Evolutionary conservation across 768 basidiomycete genomes (phyloP).

Genomic region (Boletales sp.): DNA sequence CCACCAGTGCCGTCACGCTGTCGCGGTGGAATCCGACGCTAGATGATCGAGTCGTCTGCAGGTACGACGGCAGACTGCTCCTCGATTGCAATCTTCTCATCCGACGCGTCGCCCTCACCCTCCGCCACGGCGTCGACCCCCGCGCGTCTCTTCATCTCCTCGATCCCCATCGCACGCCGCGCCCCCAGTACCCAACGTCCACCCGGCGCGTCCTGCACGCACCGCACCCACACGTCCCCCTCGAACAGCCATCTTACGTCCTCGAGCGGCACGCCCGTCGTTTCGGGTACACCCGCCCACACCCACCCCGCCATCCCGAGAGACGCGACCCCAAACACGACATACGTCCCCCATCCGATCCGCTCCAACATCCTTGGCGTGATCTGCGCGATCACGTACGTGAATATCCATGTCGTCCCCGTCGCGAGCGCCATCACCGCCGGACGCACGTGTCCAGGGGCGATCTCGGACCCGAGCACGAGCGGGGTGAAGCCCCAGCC

Average conservation of each 20-base stretch:
- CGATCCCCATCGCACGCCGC: constrained; percentile 23
- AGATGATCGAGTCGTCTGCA: background rate
- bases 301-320: constrained; percentile 31
- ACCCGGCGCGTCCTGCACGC: constrained; percentile 32
- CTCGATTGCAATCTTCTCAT: background rate
- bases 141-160: constrained; percentile 19
- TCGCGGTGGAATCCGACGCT: too few relatives aligned
- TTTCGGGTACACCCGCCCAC: constrained; percentile 39
- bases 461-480: constrained; percentile 33
- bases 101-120: background rate
- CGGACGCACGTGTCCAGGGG: constrained; percentile 35
- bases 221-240: constrained; percentile 23
- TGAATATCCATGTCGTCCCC: constrained; percentile 33
- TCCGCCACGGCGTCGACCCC: background rate
- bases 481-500: constrained; percentile 34
- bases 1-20: too few relatives aligned
- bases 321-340: constrained; percentile 31
- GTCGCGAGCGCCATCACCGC: constrained; percentile 31
- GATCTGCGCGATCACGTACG: constrained; percentile 36
- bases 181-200: constrained; percentile 25
- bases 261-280: constrained; percentile 37
- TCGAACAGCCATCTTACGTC: constrained; percentile 36
- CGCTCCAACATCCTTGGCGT: constrained; percentile 34
- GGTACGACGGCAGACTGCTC: background rate
- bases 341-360: constrained; percentile 29